A percentile compares a stretch with the other conserved stretches of the same genome.
These are phyloP conservation scores for Lactarius hatsudake DNA, from an alignment of 768 basidiomycete genomes.

Conservation along the genomic window DNA sequence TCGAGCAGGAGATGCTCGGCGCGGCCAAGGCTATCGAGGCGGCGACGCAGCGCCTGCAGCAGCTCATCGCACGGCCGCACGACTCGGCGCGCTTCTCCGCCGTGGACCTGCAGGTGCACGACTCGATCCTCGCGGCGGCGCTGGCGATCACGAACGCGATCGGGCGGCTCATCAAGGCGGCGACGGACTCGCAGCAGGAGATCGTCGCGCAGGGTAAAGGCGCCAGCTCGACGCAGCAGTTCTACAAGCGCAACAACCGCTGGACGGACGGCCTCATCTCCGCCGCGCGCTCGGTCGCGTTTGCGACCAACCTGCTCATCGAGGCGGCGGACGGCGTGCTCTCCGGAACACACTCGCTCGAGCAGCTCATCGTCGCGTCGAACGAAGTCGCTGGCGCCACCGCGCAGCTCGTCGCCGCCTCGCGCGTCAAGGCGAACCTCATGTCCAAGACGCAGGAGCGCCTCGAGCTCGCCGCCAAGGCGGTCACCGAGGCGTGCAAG, in stretches of 20 bases:
- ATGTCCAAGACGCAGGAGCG: conserved; percentile 99
- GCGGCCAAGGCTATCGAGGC: conserved; percentile 92
- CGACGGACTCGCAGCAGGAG: conserved; percentile 97
- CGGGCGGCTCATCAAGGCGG: conserved; percentile 89
- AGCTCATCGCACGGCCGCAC: conserved; percentile 87
- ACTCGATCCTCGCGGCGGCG: conserved; percentile 91
- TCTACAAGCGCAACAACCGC: conserved; percentile 99
- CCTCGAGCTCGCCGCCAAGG: conserved; percentile 94
- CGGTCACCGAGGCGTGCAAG: conserved; percentile 96
- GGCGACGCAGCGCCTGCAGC: conserved; percentile 86
- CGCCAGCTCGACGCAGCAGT: conserved; percentile 88
- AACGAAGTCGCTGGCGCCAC: conserved; percentile 98
- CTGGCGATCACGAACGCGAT: conserved; percentile 96
- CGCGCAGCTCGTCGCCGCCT: conserved; percentile 97
- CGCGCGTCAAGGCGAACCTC: conserved; percentile 94
- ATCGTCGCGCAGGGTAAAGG: conserved; percentile 96
- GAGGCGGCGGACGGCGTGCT: conserved; percentile 98
- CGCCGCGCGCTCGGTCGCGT: conserved; percentile 96
- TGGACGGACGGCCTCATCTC: conserved; percentile 99
- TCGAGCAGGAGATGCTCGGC: conserved; percentile 93
- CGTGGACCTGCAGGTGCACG: conserved; percentile 94
- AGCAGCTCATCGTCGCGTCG: conserved; percentile 99
- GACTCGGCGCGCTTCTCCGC: conserved; percentile 86
- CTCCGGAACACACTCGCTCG: conserved; percentile 92
- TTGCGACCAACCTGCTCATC: conserved; percentile 92